Percentiles rank a stretch among this genome's conserved stretches.
Conservation (phyloP, 352 stramenopile species). For the Phytophthora megakarya region DNA sequence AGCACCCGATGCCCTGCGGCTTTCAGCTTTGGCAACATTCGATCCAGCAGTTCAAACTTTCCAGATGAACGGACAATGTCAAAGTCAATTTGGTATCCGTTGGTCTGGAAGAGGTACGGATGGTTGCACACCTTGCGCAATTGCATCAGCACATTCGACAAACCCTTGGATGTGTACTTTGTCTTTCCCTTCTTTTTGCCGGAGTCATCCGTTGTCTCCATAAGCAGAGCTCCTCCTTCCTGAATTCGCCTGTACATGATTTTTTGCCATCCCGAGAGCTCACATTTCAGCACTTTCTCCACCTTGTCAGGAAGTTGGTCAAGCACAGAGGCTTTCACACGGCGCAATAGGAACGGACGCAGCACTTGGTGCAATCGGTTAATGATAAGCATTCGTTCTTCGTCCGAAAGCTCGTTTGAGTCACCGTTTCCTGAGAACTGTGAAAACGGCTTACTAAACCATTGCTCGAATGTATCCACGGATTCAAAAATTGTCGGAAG, state of each 20-base stretch:
- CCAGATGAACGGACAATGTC: constrained; percentile 84
- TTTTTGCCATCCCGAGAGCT: constrained; percentile 89
- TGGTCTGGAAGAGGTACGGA: constrained; percentile 86
- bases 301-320: constrained; percentile 89
- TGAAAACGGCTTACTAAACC: constrained; percentile 89
- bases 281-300: constrained; percentile 86
- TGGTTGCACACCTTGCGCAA: constrained; percentile 91
- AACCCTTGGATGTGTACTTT: constrained; percentile 84
- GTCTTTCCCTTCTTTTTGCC: constrained; percentile 76
- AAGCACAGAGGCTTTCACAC: constrained; percentile 87
- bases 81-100: constrained; percentile 87
- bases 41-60: constrained; percentile 97
- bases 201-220: constrained; percentile 71
- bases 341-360: constrained; percentile 82
- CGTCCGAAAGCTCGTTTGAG: constrained; percentile 83
- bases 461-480: constrained; percentile 90
- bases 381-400: constrained; percentile 91
- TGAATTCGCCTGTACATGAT: constrained; percentile 90
- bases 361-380: constrained; percentile 87
- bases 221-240: constrained; percentile 81
- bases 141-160: constrained; percentile 91
- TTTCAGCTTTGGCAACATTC: constrained; percentile 96
- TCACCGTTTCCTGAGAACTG: constrained; percentile 80
- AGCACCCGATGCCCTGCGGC: constrained; percentile 90
- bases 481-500: constrained; percentile 92